A percentile compares a stretch with the other conserved stretches of the same genome.
Conservation (phyloP, 345 rosid species). For the Eucalyptus guilfoylei region DNA sequence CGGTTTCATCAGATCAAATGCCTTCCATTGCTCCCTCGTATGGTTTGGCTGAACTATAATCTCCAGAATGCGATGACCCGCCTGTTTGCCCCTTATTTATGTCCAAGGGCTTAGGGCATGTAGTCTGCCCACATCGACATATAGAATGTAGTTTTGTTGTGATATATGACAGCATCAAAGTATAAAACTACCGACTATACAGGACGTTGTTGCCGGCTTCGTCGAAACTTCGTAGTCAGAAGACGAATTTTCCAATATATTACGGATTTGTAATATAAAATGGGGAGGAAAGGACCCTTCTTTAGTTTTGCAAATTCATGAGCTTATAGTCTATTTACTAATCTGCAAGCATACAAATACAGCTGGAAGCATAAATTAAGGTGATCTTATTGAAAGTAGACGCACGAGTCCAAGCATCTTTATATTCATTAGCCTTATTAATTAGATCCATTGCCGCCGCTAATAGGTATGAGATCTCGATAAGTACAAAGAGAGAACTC, state of each 20-base stretch:
- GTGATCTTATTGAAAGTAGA: neutral
- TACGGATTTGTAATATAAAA: neutral
- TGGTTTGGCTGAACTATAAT: neutral
- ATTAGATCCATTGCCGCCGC: neutral
- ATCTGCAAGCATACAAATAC: neutral
- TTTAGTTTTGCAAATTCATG: neutral
- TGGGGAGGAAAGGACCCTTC: neutral
- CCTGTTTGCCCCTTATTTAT: neutral
- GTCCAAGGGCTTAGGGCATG: neutral
- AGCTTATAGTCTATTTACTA: neutral
- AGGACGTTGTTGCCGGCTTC: neutral
- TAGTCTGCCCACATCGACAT: neutral
- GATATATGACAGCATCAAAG: neutral
- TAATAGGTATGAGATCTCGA: neutral
- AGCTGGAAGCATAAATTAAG: neutral
- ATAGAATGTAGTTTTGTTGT: neutral
- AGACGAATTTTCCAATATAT: neutral
- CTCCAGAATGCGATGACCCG: neutral
- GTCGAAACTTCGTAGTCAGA: neutral
- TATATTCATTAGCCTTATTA: neutral
- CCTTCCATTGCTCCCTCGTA: neutral
- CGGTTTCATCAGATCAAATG: neutral
- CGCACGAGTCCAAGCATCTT: neutral
- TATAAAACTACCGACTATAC: neutral
- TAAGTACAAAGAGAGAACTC: neutral